Conservation (phyloP, 768 basidiomycete species). For the Termitomyces bulborhizus region DNA sequence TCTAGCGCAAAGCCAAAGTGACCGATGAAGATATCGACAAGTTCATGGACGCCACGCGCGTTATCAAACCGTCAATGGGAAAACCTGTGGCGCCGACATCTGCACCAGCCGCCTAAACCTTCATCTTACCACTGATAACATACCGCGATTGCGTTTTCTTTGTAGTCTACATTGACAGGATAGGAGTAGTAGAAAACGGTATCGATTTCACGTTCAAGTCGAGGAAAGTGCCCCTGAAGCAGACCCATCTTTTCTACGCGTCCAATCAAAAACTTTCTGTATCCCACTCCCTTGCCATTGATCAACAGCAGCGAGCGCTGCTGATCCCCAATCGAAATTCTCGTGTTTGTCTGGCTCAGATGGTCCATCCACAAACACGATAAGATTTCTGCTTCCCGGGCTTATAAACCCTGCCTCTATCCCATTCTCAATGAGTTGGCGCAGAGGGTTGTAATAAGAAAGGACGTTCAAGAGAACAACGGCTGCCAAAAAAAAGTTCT, state of each 20-base stretch:
- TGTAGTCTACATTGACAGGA: not conserved
- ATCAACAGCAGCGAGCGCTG: constrained; percentile 57
- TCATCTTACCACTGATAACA: not conserved
- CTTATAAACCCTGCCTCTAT: constrained; percentile 72
- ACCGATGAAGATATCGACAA: constrained; percentile 67
- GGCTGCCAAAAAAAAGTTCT: constrained; percentile 33
- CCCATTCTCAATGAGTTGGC: constrained; percentile 61
- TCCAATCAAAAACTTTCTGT: constrained; percentile 44
- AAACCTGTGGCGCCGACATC: constrained; percentile 22
- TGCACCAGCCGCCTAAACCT: not conserved
- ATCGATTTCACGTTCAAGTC: not conserved
- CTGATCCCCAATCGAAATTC: constrained; percentile 73
- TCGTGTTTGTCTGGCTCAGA: constrained; percentile 43
- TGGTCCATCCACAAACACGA: constrained; percentile 76
- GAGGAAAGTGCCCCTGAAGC: constrained; percentile 4
- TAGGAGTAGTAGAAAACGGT: not conserved
- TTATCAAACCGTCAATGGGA: constrained; percentile 57
- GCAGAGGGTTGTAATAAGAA: constrained; percentile 79
- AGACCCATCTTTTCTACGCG: constrained; percentile 27
- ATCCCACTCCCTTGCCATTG: constrained; percentile 40
- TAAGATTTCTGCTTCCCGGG: constrained; percentile 49
- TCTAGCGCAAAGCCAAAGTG: constrained; percentile 70
- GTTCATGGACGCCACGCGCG: constrained; percentile 79
- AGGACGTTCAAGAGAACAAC: constrained; percentile 85
- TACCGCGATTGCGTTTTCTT: not conserved